Percentiles rank a stretch among this genome's conserved stretches.
phyloP scores from a whole-genome alignment of 805 yeast genomes.

The Huiozyma naganishii region DNA sequence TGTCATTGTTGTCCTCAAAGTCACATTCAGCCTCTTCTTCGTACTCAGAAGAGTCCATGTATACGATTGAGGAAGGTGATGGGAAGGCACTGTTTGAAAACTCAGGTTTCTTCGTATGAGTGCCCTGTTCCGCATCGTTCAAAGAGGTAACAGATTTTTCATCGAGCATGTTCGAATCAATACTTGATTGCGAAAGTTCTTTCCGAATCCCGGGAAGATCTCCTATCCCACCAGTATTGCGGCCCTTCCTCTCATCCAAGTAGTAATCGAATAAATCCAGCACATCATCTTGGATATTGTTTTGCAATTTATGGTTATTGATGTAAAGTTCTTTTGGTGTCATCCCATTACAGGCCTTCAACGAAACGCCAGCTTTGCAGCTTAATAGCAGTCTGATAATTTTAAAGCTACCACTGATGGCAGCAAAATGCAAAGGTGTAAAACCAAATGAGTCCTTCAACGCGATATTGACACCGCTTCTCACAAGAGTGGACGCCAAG shows the following conservation, averaged over 20 bases:
- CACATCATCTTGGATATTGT: conserved; percentile 14
- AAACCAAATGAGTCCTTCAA: conserved; percentile 68
- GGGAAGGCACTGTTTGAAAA: background rate
- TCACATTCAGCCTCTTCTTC: conserved; percentile 15
- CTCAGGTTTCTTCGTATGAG: background rate
- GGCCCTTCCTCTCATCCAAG: conserved; percentile 3
- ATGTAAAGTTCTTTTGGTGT: conserved; percentile 27
- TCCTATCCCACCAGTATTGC: background rate
- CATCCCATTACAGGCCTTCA: conserved; percentile 42
- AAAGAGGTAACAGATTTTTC: conserved; percentile 15
- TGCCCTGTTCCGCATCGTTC: background rate
- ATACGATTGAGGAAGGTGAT: background rate
- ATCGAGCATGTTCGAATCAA: conserved; percentile 20
- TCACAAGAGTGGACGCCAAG: conserved; percentile 53
- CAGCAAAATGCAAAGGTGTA: conserved; percentile 83
- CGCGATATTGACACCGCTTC: conserved; percentile 57
- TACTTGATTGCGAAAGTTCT: conserved; percentile 18
- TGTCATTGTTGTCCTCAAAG: conserved; percentile 20
- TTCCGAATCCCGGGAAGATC: conserved; percentile 15
- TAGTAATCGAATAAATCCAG: conserved; percentile 22
- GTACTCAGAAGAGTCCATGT: background rate
- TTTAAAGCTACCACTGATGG: conserved; percentile 60
- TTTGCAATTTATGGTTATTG: conserved; percentile 6
- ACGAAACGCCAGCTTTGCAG: conserved; percentile 49
- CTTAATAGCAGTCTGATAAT: conserved; percentile 50